These are phyloP conservation scores for Solanum virginianum DNA, from an alignment of 257 asterid species.

Conservation along the genomic window DNA sequence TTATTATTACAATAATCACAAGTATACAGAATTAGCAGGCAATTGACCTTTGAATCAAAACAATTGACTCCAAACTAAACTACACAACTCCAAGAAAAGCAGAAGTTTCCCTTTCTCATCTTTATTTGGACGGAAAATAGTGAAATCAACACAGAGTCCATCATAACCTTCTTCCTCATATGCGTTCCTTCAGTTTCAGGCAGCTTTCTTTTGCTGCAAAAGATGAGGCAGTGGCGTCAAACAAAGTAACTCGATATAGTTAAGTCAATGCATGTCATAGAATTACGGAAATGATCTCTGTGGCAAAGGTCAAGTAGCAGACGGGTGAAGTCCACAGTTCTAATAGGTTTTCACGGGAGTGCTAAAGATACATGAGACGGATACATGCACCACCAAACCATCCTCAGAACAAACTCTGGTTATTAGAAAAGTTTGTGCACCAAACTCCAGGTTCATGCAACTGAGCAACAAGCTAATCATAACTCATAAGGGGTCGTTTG, in stretches of 20 bases:
- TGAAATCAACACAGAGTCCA: constrained; percentile 18
- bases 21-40: constrained; percentile 17
- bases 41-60: constrained; percentile 11
- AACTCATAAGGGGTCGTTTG: neutral
- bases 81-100: constrained; percentile 16
- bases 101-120: constrained; percentile 8
- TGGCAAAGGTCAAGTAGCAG: neutral
- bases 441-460: neutral
- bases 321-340: neutral
- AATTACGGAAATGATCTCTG: neutral
- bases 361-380: neutral
- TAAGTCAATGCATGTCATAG: neutral
- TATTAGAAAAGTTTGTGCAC: neutral
- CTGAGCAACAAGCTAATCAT: neutral
- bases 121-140: constrained; percentile 3
- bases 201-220: constrained; percentile 63
- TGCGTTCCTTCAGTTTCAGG: constrained; percentile 30
- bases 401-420: neutral
- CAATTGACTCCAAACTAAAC: constrained; percentile 25
- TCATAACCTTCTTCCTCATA: constrained; percentile 5
- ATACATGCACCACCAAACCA: neutral
- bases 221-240: neutral
- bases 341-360: neutral
- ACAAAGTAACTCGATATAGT: neutral
- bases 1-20: constrained; percentile 26